Evolutionary conservation across 2,329 filamentous ascomycete genomes (phyloP).

Genomic region (Xylaria sp.): DNA sequence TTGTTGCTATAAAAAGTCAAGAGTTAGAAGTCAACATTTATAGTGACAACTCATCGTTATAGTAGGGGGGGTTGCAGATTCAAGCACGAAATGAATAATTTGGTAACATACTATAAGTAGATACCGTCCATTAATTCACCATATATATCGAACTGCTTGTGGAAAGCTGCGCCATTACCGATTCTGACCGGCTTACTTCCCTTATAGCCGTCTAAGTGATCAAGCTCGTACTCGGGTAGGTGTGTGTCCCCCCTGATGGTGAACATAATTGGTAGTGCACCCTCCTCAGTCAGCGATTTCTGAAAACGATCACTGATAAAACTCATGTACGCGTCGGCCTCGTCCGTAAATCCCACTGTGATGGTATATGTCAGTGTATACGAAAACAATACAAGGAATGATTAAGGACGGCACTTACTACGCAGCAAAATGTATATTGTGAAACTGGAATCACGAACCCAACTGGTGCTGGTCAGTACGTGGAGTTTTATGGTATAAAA

Average conservation of each 20-base stretch:
- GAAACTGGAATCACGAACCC: conserved; percentile 81
- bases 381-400: neutral
- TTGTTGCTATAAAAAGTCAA: conserved; percentile 62
- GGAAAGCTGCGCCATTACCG: conserved; percentile 79
- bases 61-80: neutral
- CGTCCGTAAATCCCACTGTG: conserved; percentile 73
- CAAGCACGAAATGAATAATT: neutral
- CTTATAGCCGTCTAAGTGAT: conserved; percentile 77
- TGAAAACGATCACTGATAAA: conserved; percentile 79
- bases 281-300: conserved; percentile 67
- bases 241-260: conserved; percentile 79
- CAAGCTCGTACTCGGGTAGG: conserved; percentile 75
- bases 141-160: conserved; percentile 83
- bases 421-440: conserved; percentile 81
- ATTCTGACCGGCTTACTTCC: conserved; percentile 78
- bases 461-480: conserved; percentile 48
- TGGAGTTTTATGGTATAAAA: neutral
- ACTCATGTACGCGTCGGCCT: conserved; percentile 81
- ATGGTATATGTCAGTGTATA: neutral
- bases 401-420: conserved; percentile 39
- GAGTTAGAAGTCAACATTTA: neutral
- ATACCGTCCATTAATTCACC: conserved; percentile 81
- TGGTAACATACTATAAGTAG: conserved; percentile 65
- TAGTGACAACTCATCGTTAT: neutral
- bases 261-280: conserved; percentile 82